Evolutionary conservation across 352 stramenopile species (phyloP), one percentile per base, ranked within the genome.

Genomic region (Globisporangium middletonii): DNA sequence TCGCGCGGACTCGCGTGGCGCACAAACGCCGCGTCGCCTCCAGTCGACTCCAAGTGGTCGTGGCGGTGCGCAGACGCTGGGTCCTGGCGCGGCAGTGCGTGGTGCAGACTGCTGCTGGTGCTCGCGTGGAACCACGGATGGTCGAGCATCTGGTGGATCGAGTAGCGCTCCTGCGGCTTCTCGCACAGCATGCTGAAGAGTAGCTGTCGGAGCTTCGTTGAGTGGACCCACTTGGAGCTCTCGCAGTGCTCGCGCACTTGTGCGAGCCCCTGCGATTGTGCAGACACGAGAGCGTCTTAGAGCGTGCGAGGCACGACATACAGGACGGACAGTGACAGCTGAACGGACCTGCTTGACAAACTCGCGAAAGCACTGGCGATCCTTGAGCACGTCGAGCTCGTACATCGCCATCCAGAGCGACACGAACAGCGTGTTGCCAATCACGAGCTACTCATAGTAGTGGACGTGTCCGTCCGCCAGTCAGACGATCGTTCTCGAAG

Each of bases 341-440:
- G 16, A 37, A 4, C 12, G 28, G 15, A 47, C 78, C 47, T 41
- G 28, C 30, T 69, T 59, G 45, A 90, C 60, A 46, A 52, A 68
- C 4, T 74, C 55, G 5, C 51, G 55, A 53, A 94, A 94, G 37
- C 67, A 64, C 3, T 53, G 45, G 30, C 67, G 78, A 54, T 95
- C 73, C 50, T 88, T 77, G 44, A 96, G 68, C 13, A 78, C 72
- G 1, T 93, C 76, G 46, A 94, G 62, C 3, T 89, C 76, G 62
- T 94, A 94, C 60, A 83, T 83, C 9, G 64, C 55, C 83, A 97
- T 93, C 88, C 88, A 97, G 2, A 92, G 66, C 47, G 81, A 63
- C n/a, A 79, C 79, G 55, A 97, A 97, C 44, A 74, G 56, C 5
- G 73, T 62, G 50, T 95, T 90, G 2, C 88, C 88, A 0, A 94